Evolutionary conservation across 2,329 filamentous ascomycete genomes (phyloP), one percentile per base, ranked within the genome.

Genomic region (Apiospora pterosperma): DNA sequence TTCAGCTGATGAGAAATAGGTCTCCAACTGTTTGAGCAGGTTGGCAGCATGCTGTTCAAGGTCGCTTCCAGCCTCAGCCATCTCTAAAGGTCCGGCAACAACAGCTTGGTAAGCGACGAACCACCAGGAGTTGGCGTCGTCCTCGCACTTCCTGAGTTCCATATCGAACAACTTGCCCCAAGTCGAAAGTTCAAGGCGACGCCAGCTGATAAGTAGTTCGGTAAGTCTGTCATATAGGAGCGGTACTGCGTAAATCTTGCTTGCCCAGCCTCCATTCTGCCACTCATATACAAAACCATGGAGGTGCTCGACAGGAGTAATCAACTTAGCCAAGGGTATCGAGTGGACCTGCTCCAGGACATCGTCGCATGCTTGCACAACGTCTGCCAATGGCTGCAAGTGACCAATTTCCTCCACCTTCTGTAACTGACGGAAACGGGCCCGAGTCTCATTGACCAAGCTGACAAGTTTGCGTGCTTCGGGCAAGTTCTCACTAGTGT

Each of bases 61-160:
- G 59, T 89, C 85, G 25, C 85, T 78, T 1, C 81, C 83, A 28
- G 85, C 82, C 64, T 87, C 83, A 0, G 85, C 80, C 66, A 95
- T 84, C 23, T 87, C 85, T 63, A 92, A 81, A 0, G 94, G 91
- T 11, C 89, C 90, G 3, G 89, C 90, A 69, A 99, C 85, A 48
- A 97, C 87, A 5, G 90, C 92, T 76, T 98, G 93, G 72, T 97
- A 99, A 1, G 95, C 93, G 66, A 98, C 85, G 71, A 97, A 99
- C 90, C 94, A 99, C 96, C 96, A 99, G 19, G 91, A 90, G 71
- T 89, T 90, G 2, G 95, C 93, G 72, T 93, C 90, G 60, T 92
- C 86, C 25, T 89, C 82, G 70, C 90, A 93, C 71, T 91, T 93
- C 62, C 87, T 84, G 41, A 88, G 84, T 76, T 99, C 96, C 75